Base-by-base conservation (phyloP, 2,329 filamentous ascomycete genomes). In the Sporothrix schenckii region DNA sequence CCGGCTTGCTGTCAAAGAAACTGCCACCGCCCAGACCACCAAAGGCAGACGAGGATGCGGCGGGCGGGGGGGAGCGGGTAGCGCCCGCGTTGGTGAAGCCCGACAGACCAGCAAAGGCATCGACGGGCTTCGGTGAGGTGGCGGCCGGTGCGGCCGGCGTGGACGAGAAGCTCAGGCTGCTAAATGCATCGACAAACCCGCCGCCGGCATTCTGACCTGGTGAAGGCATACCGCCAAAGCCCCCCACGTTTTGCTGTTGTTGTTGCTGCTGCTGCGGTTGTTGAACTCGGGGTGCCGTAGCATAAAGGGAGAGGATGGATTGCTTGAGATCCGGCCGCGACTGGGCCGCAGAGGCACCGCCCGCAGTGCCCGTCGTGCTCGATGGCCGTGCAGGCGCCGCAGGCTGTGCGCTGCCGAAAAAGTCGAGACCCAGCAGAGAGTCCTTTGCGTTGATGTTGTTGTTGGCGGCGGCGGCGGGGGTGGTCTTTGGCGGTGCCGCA, bases 291-390 rank as follows among this genome's bases (percentile, higher is more conserved):
- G 93, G 91, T 5, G 88, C 88, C 9, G 92, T 91, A 13, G 94
- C 93, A 78, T 99, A 99, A 19, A 99, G 86, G 9, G 95, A 99
- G 65, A 99, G 82, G 72, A 99, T 99, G 2, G 94, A 98, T 80
- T 97, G 94, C 81, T 99, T 99, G 72, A 99, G 83, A 78, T 99
- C 95, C 2, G 94, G 94, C 72, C 95, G 87, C 60, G 93, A 96
- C 75, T 92, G 89, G 14, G 86, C 85, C 21, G 83, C 83, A 30
- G 85, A 79, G 5, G 86, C 85, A n/a, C 47, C 39, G 14, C 86
- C 85, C 4, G 60, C 19, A 14, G 89, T 87, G 21, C 90, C 88
- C 4, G 90, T 87, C 24, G 92, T 93, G 81, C 92, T 97, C 6
- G 92, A 88, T n/a, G 94, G 92, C 68, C 93, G 87, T 68, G 89